Conservation (phyloP, 2,329 filamentous ascomycete species). For the Cadophora sp. region DNA sequence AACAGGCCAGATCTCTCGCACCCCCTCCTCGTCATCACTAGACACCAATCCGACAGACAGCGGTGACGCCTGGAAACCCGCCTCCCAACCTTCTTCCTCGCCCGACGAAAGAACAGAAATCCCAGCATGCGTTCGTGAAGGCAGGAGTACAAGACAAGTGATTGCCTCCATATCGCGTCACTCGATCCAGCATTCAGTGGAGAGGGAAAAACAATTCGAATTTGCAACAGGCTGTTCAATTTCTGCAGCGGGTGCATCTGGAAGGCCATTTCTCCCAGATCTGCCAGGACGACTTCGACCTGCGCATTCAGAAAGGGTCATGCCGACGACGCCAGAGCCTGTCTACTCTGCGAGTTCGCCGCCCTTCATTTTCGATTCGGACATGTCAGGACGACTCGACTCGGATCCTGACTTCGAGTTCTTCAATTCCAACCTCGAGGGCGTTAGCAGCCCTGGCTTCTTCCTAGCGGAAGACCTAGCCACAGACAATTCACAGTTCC, state of each 20-base stretch:
- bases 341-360: slow-evolving; percentile 43
- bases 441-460: slow-evolving; percentile 42
- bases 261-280: not conserved
- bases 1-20: slow-evolving; percentile 21
- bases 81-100: not conserved
- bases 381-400: slow-evolving; percentile 44
- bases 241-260: not conserved
- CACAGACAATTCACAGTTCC: slow-evolving; percentile 36
- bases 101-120: not conserved
- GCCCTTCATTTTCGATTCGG: slow-evolving; percentile 45
- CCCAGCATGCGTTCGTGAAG: slow-evolving; percentile 21
- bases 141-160: slow-evolving; percentile 20
- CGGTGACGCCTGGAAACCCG: slow-evolving; percentile 24
- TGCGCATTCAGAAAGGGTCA: slow-evolving; percentile 29
- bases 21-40: not conserved
- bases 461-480: slow-evolving; percentile 42
- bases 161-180: slow-evolving; percentile 18
- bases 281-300: slow-evolving; percentile 14
- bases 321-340: slow-evolving; percentile 40
- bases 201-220: not conserved
- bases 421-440: slow-evolving; percentile 45
- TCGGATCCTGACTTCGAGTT: slow-evolving; percentile 48
- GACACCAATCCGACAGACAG: not conserved
- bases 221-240: not conserved
- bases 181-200: not conserved